A percentile compares a stretch with the other conserved stretches of the same genome.
Evolutionary conservation across 176 grass and related monocot genomes (phyloP).

Genomic region (Alopecurus myosuroides): DNA sequence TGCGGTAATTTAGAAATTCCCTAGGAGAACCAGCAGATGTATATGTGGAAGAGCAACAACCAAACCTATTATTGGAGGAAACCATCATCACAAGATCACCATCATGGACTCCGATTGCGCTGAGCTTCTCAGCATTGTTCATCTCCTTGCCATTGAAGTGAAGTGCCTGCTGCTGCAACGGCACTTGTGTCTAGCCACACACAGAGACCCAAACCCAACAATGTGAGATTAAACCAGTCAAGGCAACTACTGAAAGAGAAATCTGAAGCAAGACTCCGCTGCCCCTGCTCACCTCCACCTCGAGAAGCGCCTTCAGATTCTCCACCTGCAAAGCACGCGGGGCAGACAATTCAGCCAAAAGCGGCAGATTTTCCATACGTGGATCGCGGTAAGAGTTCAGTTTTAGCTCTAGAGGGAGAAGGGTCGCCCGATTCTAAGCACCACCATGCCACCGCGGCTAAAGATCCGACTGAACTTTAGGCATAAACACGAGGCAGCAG

Average conservation of each 20-base stretch:
- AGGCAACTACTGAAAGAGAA: neutral
- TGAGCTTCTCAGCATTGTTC: constrained; percentile 63
- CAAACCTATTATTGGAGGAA: constrained; percentile 36
- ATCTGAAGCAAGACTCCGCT: neutral
- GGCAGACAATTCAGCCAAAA: neutral
- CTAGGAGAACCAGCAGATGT: neutral
- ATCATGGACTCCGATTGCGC: constrained; percentile 53
- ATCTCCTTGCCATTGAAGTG: constrained; percentile 94
- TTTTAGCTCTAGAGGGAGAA: neutral
- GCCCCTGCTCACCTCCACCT: constrained; percentile 72
- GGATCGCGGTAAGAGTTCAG: neutral
- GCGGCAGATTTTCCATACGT: neutral
- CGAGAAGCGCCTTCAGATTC: constrained; percentile 92
- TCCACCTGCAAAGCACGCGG: constrained; percentile 55
- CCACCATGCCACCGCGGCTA: neutral
- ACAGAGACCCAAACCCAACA: constrained; percentile 14
- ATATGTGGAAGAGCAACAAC: neutral
- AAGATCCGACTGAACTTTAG: constrained; percentile 13
- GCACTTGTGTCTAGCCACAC: constrained; percentile 54
- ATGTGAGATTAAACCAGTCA: constrained; percentile 32
- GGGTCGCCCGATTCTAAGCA: neutral
- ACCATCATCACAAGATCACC: constrained; percentile 86
- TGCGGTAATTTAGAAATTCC: neutral
- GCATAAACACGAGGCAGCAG: neutral
- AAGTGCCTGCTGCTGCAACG: constrained; percentile 63